These are phyloP conservation scores for Nitzschia putrida DNA, from an alignment of 108 stramenopile species.

Conservation along the genomic window DNA sequence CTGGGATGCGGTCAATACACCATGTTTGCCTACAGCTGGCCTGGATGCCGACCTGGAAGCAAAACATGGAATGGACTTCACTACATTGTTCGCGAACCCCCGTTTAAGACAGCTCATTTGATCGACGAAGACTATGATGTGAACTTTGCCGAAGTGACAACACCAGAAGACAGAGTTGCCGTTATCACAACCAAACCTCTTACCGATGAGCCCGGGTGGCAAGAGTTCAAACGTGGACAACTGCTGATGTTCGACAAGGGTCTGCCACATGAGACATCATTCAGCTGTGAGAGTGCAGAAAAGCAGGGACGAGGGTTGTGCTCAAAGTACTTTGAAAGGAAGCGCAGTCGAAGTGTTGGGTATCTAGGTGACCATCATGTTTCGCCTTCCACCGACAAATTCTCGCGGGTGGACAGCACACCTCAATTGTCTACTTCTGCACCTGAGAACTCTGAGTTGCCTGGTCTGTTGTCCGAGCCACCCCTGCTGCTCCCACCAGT, in stretches of 20 bases:
- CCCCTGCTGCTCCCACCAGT: no score
- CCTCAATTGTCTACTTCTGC: no score
- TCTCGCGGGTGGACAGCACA: no score
- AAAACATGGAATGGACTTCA: slow-evolving; percentile 87
- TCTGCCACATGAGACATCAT: slow-evolving; percentile 37
- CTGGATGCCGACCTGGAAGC: slow-evolving; percentile 80
- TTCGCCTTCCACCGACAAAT: no score
- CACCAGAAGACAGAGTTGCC: slow-evolving; percentile 75
- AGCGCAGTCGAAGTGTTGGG: slow-evolving; percentile 8
- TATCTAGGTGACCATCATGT: background rate
- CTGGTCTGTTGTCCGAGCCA: no score
- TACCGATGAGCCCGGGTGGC: slow-evolving; percentile 74
- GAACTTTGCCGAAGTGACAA: slow-evolving; percentile 60
- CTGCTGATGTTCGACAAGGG: slow-evolving; percentile 78
- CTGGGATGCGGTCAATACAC: slow-evolving; percentile 73
- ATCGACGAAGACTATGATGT: slow-evolving; percentile 57
- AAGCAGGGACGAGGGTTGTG: slow-evolving; percentile 37
- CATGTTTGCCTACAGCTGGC: slow-evolving; percentile 83
- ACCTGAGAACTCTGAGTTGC: no score
- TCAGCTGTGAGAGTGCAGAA: slow-evolving; percentile 35
- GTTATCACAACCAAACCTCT: slow-evolving; percentile 89
- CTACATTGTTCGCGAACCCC: slow-evolving; percentile 77
- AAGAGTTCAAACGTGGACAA: slow-evolving; percentile 74
- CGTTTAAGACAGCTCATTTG: slow-evolving; percentile 64
- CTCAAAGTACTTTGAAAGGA: slow-evolving; percentile 28